Conservation (phyloP, 208 protist genomes). For the Wallacemonas collosoma region DNA sequence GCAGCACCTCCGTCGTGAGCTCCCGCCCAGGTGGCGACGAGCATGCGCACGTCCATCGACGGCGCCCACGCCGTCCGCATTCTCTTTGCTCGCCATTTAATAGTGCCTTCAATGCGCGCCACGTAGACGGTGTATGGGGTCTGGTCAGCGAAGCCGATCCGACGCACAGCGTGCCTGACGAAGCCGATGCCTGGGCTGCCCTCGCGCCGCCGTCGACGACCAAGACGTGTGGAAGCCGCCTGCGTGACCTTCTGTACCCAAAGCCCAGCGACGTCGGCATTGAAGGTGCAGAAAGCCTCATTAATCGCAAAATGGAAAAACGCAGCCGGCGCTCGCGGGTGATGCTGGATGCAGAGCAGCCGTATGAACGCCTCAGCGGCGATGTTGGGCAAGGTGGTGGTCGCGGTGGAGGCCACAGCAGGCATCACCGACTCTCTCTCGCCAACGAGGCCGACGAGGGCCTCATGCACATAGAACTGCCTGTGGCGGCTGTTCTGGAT, state of each 20-base stretch:
- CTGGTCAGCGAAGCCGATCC: not conserved
- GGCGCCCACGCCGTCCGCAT: not conserved
- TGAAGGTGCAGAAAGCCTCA: conserved; percentile 11
- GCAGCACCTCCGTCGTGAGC: not conserved
- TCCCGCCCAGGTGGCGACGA: too few species aligned
- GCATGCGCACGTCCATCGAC: not conserved
- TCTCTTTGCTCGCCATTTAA: not conserved
- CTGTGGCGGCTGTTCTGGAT: conserved; percentile 25
- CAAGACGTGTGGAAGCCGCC: not conserved
- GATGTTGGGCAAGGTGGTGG: not conserved
- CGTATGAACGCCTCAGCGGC: not conserved
- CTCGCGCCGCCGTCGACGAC: not conserved
- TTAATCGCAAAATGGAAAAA: conserved; percentile 11
- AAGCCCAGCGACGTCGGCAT: conserved; percentile 7
- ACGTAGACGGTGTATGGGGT: not conserved
- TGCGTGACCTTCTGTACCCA: conserved; percentile 6
- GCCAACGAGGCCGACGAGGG: conserved; percentile 14
- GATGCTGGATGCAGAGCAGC: not conserved
- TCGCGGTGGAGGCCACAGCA: not conserved
- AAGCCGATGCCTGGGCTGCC: not conserved
- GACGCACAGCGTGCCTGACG: not conserved
- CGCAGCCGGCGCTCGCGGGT: not conserved
- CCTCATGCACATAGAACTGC: conserved; percentile 31
- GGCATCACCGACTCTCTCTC: not conserved
- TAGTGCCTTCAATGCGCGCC: not conserved